Percentiles rank a stretch among this genome's conserved stretches.
phyloP scores from a whole-genome alignment of 768 basidiomycete species.

The Podaxis sp. region DNA sequence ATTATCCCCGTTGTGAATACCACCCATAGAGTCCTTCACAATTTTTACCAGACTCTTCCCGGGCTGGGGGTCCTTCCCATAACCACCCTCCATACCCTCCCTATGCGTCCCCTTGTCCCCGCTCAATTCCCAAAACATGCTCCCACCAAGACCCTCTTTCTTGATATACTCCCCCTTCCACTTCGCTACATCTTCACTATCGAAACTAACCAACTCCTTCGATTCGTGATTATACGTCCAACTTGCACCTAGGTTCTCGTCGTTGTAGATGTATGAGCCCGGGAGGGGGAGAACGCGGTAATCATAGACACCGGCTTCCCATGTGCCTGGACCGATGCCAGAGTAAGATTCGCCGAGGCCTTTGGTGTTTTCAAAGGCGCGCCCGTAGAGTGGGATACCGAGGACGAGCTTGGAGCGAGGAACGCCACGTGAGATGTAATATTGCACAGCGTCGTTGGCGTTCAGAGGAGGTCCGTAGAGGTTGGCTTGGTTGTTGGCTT shows the following conservation, averaged over 20 bases:
- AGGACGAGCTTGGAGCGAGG: constrained; percentile 77
- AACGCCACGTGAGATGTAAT: constrained; percentile 73
- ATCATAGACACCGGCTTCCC: constrained; percentile 92
- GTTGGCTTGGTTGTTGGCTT: constrained; percentile 85
- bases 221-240: constrained; percentile 78
- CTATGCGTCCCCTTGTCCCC: constrained; percentile 75
- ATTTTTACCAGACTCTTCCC: constrained; percentile 70
- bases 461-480: constrained; percentile 67
- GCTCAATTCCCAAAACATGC: constrained; percentile 94
- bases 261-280: constrained; percentile 61
- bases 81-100: constrained; percentile 72
- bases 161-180: constrained; percentile 83
- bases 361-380: constrained; percentile 81
- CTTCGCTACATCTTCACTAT: constrained; percentile 62
- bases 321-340: constrained; percentile 83
- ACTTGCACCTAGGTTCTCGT: constrained; percentile 69
- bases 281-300: constrained; percentile 87
- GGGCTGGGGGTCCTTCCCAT: constrained; percentile 71
- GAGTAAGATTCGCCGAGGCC: constrained; percentile 80
- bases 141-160: constrained; percentile 76
- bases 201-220: constrained; percentile 83
- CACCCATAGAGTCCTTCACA: constrained; percentile 78
- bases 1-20: constrained; percentile 47
- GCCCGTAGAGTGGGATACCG: constrained; percentile 92
- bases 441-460: constrained; percentile 61